These are phyloP conservation scores for Aspergillus spinulosporus DNA, from an alignment of 2,329 filamentous ascomycete species.

Conservation along the genomic window DNA sequence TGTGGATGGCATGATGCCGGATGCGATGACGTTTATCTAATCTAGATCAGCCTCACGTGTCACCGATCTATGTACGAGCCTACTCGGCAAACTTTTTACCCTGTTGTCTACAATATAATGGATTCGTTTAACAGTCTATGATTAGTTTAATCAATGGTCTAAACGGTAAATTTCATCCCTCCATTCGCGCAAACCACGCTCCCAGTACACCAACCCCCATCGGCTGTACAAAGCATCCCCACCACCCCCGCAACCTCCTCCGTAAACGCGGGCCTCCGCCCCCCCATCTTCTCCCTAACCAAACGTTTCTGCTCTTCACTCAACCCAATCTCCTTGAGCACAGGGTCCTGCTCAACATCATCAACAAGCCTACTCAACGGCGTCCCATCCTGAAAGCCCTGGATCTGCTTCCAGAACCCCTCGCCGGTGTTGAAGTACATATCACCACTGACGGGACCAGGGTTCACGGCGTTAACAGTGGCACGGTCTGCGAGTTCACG, in stretches of 20 bases:
- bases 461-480: constrained; percentile 67
- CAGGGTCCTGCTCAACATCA: constrained; percentile 50
- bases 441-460: constrained; percentile 65
- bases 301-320: constrained; percentile 63
- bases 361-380: constrained; percentile 65
- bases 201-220: constrained; percentile 76
- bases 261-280: constrained; percentile 64
- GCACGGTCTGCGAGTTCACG: constrained; percentile 61
- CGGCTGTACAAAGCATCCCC: constrained; percentile 70
- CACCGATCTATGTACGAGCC: not conserved
- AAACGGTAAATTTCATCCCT: constrained; percentile 55
- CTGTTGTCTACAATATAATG: not conserved
- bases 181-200: constrained; percentile 80
- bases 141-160: not conserved
- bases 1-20: constrained; percentile 8
- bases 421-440: constrained; percentile 62
- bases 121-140: not conserved
- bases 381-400: constrained; percentile 62
- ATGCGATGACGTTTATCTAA: constrained; percentile 12
- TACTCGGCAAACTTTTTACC: not conserved
- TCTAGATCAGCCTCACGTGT: not conserved
- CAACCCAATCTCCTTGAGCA: constrained; percentile 55
- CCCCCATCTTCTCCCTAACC: constrained; percentile 58
- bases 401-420: constrained; percentile 60
- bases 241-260: constrained; percentile 74